Evolutionary conservation across 2,329 filamentous ascomycete species (phyloP).

Genomic region (Trichoderma afroharzianum): DNA sequence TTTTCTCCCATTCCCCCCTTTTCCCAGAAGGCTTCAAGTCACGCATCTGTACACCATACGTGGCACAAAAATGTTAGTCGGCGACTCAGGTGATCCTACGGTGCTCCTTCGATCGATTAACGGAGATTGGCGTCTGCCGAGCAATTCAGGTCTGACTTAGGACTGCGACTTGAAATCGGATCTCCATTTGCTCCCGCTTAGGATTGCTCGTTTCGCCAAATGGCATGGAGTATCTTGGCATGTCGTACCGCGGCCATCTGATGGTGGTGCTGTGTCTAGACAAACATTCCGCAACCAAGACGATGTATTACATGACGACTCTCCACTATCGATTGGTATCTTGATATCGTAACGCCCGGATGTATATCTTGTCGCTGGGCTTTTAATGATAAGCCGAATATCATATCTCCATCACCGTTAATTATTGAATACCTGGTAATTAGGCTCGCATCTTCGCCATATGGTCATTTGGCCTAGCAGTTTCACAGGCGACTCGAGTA

Average conservation of each 20-base stretch:
- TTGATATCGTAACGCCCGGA: neutral
- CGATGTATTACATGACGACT: neutral
- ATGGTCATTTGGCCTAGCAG: neutral
- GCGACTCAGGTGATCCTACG: neutral
- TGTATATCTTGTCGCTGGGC: neutral
- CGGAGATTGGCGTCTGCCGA: conserved; percentile 11
- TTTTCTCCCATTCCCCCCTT: neutral
- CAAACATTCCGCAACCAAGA: conserved; percentile 13
- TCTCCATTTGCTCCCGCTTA: neutral
- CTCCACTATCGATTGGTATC: neutral
- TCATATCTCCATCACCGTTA: neutral
- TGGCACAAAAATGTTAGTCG: neutral
- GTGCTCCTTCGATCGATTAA: conserved; percentile 10
- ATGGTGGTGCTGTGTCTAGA: neutral
- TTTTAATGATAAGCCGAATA: neutral
- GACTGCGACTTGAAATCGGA: neutral
- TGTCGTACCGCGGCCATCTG: neutral
- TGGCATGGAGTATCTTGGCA: neutral
- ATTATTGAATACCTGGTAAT: neutral
- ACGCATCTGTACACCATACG: neutral
- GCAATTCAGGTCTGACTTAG: neutral
- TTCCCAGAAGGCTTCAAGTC: neutral
- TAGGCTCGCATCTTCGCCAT: neutral
- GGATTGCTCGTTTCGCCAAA: neutral
- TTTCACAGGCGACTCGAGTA: neutral